Percentiles rank a stretch among this genome's conserved stretches.
Conservation (phyloP, 2,329 filamentous ascomycete species). For the Aspergillus sp. region DNA sequence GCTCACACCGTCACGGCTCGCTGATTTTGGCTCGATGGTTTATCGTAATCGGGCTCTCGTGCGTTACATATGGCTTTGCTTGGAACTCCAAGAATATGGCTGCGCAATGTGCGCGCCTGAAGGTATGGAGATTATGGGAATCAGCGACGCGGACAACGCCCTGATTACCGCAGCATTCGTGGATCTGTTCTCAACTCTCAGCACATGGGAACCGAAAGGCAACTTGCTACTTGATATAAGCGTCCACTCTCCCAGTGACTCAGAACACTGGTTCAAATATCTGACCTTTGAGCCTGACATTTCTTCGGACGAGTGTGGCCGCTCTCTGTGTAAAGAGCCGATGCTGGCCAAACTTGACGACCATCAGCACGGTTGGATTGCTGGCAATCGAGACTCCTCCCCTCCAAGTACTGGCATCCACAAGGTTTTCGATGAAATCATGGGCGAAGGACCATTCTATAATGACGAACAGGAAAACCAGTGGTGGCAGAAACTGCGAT, state of each 20-base stretch:
- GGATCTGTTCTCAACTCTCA: constrained; percentile 9
- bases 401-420: background rate
- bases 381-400: background rate
- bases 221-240: background rate
- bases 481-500: constrained; percentile 15
- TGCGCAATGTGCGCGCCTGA: no score
- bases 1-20: no score
- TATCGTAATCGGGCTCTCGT: no score
- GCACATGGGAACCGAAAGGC: constrained; percentile 4
- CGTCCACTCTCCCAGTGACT: background rate
- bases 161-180: constrained; percentile 3
- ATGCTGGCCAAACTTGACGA: constrained; percentile 1
- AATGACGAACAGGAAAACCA: constrained; percentile 8
- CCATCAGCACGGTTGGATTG: constrained; percentile 5
- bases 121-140: no score
- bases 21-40: no score
- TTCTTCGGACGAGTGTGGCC: background rate
- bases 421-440: constrained; percentile 6
- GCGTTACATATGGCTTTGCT: no score
- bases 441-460: background rate
- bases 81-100: no score
- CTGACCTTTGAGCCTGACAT: constrained; percentile 6
- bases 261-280: constrained; percentile 5
- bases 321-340: background rate
- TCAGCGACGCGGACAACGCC: background rate